Base-by-base conservation (phyloP, 345 rosid genomes). In the Camelina sativa region DNA sequence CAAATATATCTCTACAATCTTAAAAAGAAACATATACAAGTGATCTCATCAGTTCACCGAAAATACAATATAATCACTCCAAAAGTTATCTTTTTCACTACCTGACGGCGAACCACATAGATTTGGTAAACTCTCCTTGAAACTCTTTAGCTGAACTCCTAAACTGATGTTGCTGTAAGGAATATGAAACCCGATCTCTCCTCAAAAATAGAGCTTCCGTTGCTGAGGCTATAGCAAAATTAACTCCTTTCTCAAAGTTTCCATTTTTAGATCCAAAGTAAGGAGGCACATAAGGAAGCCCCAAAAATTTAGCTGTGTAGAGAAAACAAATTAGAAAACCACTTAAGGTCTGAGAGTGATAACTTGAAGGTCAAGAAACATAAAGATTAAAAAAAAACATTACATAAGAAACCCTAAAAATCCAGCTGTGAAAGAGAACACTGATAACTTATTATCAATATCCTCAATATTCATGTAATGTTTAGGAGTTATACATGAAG, bases 211-310 rank as follows among this genome's bases (percentile, higher is more conserved):
- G 62, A 60, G 30, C 16, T 4, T 0, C 86, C 4, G 84, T 81
- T 46, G 87, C 89, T 20, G 84, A 82, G 0, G 65, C 84, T 20
- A 83, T 85, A 0, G 88, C 91, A 25, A 85, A 83, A 74, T 87
- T 87, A 25, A 78, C 79, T 19, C 91, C 91, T 23, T 60, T 62
- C 19, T 57, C 7, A 32, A 83, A 81, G 22, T 57, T 79, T 52
- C 47, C 68, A 43, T 71, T 62, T 38, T 57, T 17, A 47, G 65
- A 71, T 69, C 82, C 83, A 20, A 62, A 72, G 58, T 47, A 80
- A 2, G 91, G 84, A 20, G 80, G 80, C 58, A 85, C 74, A 9
- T 62, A 63, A 0, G 88, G 82, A 6, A 82, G 58, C 6, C 85
- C 87, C 15, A 82, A 64, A 50, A 20, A 38, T 20, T 87, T 80